Evolutionary conservation across 2,329 filamentous ascomycete genomes (phyloP).

Genomic region (Stromatinia cepivora): DNA sequence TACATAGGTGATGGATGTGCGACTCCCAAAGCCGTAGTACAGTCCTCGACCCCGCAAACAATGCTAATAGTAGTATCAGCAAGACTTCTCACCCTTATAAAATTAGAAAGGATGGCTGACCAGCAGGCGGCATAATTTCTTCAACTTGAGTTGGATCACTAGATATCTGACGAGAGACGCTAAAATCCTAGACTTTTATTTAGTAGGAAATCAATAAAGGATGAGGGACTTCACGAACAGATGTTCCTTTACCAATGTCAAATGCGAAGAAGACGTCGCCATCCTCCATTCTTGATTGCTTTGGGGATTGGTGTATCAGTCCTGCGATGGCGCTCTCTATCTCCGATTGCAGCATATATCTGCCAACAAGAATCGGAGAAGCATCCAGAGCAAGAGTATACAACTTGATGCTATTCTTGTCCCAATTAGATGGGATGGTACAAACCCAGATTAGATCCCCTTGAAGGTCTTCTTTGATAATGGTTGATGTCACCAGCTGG

Average conservation of each 20-base stretch:
- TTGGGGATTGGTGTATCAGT: neutral
- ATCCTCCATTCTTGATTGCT: neutral
- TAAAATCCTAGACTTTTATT: neutral
- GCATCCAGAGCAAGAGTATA: neutral
- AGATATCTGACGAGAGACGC: neutral
- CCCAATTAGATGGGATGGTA: neutral
- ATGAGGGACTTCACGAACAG: neutral
- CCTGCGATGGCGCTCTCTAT: neutral
- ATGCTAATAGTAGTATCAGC: slow-evolving; percentile 1
- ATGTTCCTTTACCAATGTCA: neutral
- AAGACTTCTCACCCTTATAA: neutral
- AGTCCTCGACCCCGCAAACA: neutral
- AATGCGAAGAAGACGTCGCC: slow-evolving; percentile 1
- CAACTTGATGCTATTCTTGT: neutral
- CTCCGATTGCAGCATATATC: slow-evolving; percentile 2
- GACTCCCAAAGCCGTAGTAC: neutral
- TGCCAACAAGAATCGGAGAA: neutral
- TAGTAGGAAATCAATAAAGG: neutral
- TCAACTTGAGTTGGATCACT: neutral
- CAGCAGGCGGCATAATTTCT: neutral
- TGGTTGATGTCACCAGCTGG: neutral
- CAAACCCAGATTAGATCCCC: neutral
- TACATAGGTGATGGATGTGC: neutral
- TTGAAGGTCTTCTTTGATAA: neutral
- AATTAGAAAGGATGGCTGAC: neutral